A percentile compares a stretch with the other conserved stretches of the same genome.
These are phyloP conservation scores for Ophiostoma tasmaniense DNA, from an alignment of 2,329 filamentous ascomycete genomes.

Conservation along the genomic window DNA sequence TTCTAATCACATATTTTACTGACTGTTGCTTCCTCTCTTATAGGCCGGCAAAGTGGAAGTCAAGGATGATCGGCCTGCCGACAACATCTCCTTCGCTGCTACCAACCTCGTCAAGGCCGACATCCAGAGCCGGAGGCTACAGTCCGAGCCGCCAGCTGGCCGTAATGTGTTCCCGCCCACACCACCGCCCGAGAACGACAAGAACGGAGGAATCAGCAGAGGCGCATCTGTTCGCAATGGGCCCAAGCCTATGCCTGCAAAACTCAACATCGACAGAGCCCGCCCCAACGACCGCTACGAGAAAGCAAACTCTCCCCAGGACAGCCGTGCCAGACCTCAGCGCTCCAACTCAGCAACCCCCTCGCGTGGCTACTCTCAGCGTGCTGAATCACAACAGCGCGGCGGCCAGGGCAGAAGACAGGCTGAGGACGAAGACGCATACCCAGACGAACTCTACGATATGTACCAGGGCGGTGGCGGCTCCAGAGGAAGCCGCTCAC, in stretches of 20 bases:
- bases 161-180: conserved; percentile 92
- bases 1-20: not conserved
- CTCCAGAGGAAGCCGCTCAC: conserved; percentile 34
- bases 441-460: conserved; percentile 63
- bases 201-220: conserved; percentile 39
- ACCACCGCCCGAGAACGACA: conserved; percentile 87
- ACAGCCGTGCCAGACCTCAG: conserved; percentile 28
- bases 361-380: conserved; percentile 35
- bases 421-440: conserved; percentile 53
- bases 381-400: conserved; percentile 37
- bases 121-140: conserved; percentile 69
- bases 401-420: conserved; percentile 29
- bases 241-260: conserved; percentile 51
- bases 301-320: conserved; percentile 41
- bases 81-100: conserved; percentile 84
- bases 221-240: conserved; percentile 55
- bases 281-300: conserved; percentile 47
- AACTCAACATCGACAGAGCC: conserved; percentile 53
- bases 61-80: conserved; percentile 71
- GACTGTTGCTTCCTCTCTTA: not conserved
- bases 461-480: conserved; percentile 42
- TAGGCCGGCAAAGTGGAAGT: conserved; percentile 45
- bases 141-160: conserved; percentile 71
- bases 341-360: conserved; percentile 40
- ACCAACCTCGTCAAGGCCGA: conserved; percentile 88